Evolutionary conservation across 768 basidiomycete species (phyloP), one percentile per base, ranked within the genome.

Genomic region (Lentinula raphanica): DNA sequence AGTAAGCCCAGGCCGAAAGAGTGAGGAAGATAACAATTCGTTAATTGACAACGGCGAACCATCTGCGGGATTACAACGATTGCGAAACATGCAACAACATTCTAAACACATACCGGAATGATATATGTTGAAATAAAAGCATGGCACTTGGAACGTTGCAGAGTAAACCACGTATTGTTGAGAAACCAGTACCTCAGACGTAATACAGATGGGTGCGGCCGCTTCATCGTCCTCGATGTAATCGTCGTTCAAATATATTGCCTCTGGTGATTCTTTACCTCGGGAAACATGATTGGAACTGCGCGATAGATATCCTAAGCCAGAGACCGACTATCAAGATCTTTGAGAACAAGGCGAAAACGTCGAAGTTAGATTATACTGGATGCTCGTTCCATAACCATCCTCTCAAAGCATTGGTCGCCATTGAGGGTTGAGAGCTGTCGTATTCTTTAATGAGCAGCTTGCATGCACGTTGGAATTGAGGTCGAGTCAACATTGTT

Each of bases 111-210:
- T 66, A 94, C 93, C 81, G 45, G 79, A 68, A 64, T 83, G 77
- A 61, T 87, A 79, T 13, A 88, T 71, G 3, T 82, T 80, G 70
- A 95, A 93, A 72, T 93, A 94, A 65, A 96, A 88, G 1, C 85
- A 80, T 6, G 94, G 94, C 1, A 92, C 90, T 64, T 80, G 83
- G 67, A 88, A 96, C 0, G 89, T 87, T 9, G 86, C 73, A 27
- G 92, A 94, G 67, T 83, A 88, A 31, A 86, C 87, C 54, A 95
- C 73, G 59, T 83, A 87, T 70, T 94, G 87, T 48, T 73, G 71
- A 60, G 77, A 84, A 35, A 69, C 75, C 39, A 89, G 62, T 40
- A 69, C 64, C 54, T 75, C 71, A 8, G 32, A 60, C 58, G 53
- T 54, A 62, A 42, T 11, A 64, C 48, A 15, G 63, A 7, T 13